phyloP scores from a whole-genome alignment of 495 filamentous ascomycete species.

The Daldinia childiae region DNA sequence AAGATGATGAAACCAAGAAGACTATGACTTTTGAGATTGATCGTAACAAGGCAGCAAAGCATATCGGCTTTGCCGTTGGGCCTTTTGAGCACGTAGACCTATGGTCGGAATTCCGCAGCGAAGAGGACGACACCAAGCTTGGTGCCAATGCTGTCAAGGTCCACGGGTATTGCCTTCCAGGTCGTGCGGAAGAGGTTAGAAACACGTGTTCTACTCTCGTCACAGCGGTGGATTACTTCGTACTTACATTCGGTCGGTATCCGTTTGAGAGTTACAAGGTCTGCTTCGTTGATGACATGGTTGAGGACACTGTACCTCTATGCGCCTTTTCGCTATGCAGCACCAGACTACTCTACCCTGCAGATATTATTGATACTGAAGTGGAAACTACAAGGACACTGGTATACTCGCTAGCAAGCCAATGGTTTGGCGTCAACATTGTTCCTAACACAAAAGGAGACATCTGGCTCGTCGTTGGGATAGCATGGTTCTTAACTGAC shows the following conservation, averaged over 20 bases:
- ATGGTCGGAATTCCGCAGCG: conserved; percentile 81
- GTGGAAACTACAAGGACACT: conserved; percentile 78
- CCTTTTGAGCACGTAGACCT: conserved; percentile 95
- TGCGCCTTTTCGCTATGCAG: conserved; percentile 88
- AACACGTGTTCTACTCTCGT: conserved; percentile 74
- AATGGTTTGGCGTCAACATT: conserved; percentile 93
- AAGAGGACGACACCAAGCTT: conserved; percentile 89
- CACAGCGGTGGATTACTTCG: conserved; percentile 83
- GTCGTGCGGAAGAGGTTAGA: conserved; percentile 76
- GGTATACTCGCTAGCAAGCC: conserved; percentile 84
- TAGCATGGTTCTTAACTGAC: conserved; percentile 92
- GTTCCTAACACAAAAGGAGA: conserved; percentile 82
- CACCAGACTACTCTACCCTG: conserved; percentile 82
- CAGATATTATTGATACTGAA: conserved; percentile 82
- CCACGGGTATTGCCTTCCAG: conserved; percentile 89
- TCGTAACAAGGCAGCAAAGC: conserved; percentile 77
- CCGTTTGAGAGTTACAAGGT: conserved; percentile 89
- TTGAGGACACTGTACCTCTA: conserved; percentile 74
- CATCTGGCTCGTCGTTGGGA: conserved; percentile 89
- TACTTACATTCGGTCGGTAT: conserved; percentile 83
- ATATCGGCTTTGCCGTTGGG: conserved; percentile 90
- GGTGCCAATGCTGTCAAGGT: conserved; percentile 83
- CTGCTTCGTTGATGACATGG: conserved; percentile 90
- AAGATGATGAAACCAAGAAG: conserved; percentile 78
- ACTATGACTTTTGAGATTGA: conserved; percentile 80